Evolutionary conservation across 169 alveolate genomes (phyloP).

Genomic region (Plasmodium inui): DNA sequence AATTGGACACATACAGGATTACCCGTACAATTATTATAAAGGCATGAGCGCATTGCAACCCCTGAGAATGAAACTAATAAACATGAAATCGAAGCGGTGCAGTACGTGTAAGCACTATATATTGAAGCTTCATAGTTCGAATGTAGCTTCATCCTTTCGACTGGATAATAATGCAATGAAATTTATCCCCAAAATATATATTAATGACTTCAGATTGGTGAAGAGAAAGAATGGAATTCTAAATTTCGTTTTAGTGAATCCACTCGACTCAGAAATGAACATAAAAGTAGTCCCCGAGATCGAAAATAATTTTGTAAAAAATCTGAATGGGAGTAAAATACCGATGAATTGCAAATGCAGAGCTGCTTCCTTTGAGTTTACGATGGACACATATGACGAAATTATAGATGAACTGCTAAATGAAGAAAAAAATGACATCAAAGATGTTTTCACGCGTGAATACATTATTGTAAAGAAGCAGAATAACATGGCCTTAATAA

Average conservation of each 20-base stretch:
- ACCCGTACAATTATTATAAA: slow-evolving; percentile 64
- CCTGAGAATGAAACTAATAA: slow-evolving; percentile 24
- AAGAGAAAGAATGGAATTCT: slow-evolving; percentile 52
- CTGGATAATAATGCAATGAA: slow-evolving; percentile 55
- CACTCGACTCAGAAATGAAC: slow-evolving; percentile 61
- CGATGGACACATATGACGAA: slow-evolving; percentile 45
- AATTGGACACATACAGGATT: slow-evolving; percentile 22
- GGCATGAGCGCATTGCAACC: slow-evolving; percentile 30
- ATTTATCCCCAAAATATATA: slow-evolving; percentile 54
- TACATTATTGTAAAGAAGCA: slow-evolving; percentile 32
- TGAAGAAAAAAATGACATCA: slow-evolving; percentile 22
- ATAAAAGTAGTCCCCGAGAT: slow-evolving; percentile 51
- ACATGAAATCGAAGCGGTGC: slow-evolving; percentile 48
- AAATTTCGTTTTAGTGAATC: slow-evolving; percentile 59
- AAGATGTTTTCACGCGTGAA: slow-evolving; percentile 14
- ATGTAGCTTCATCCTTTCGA: slow-evolving; percentile 19
- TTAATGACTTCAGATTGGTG: slow-evolving; percentile 47
- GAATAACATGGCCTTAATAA: slow-evolving; percentile 69
- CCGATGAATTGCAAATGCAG: slow-evolving; percentile 18
- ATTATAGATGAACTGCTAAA: slow-evolving; percentile 41
- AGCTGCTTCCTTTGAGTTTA: slow-evolving; percentile 25
- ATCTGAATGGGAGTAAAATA: slow-evolving; percentile 22
- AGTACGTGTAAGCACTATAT: slow-evolving; percentile 34
- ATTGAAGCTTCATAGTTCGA: slow-evolving; percentile 40
- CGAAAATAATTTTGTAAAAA: slow-evolving; percentile 41